Conservation (phyloP, 805 yeast species). For the Schwanniomyces polymorphus region DNA sequence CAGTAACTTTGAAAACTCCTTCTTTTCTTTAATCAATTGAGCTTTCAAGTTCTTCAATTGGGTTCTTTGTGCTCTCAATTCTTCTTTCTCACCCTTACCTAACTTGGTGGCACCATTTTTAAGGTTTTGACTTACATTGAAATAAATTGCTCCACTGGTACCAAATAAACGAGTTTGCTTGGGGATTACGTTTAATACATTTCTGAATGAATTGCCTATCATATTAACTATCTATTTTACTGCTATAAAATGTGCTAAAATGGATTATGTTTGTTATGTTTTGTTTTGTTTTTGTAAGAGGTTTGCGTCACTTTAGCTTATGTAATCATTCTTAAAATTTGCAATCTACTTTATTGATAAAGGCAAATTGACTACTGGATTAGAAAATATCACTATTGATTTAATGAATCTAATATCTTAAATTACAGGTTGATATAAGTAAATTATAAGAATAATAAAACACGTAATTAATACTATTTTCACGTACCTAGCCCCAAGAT, state of each 20-base stretch:
- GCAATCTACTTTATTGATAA: neutral
- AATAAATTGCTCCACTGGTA: neutral
- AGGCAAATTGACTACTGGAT: too few species aligned
- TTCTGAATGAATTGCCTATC: neutral
- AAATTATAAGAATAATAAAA: too few species aligned
- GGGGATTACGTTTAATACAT: neutral
- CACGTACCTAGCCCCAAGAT: too few species aligned
- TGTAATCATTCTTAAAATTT: neutral
- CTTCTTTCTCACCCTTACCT: slow-evolving; percentile 2
- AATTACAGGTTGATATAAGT: too few species aligned
- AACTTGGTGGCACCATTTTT: neutral
- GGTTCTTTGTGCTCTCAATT: slow-evolving; percentile 10
- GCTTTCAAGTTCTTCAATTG: slow-evolving; percentile 16
- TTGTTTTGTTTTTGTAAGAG: neutral
- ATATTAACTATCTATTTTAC: neutral
- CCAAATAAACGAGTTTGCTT: neutral
- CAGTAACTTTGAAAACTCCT: slow-evolving; percentile 11
- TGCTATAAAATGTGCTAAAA: neutral
- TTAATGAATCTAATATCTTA: too few species aligned
- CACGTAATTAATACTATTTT: too few species aligned
- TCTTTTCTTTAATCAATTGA: slow-evolving; percentile 16
- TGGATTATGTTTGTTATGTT: neutral
- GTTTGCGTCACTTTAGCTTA: neutral
- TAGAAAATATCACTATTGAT: too few species aligned
- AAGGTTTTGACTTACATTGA: neutral